Base-by-base conservation (phyloP, 2,329 filamentous ascomycete species). In the Phaeosphaeriaceae sp. region DNA sequence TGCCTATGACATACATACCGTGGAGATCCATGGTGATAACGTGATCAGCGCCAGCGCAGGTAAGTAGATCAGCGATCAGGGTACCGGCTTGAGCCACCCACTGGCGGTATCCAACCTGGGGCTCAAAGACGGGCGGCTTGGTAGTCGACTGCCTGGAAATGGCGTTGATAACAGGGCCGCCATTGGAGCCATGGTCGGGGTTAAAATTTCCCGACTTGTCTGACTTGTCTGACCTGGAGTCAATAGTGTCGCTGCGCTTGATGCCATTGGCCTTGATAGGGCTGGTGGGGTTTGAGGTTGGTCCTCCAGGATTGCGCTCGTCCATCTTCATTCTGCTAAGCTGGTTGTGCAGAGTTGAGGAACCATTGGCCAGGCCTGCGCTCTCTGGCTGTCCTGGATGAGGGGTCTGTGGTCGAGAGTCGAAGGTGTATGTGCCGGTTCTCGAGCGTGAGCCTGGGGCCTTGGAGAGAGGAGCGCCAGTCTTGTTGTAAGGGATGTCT, bases 41-140 rank as follows among this genome's bases (percentile, higher is more conserved):
- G 75, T 97, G 94, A 73, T 99, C 93, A 37, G 94, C 92, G 58
- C 94, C 94, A 56, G 94, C 93, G 76, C 92, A 97, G 33, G 92
- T 97, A 59, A 99, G 81, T 36, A 99, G 84, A 72, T 97, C 92
- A 42, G 94, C 94, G 40, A 99, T 89, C 48, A 99, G 83, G 23
- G 92, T 97, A 52, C 94, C 94, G 34, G 94, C 92, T 77, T 97
- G 94, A 17, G 94, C 94, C 56, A 99, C 93, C 94, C 94, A 99
- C 77, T 96, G 91, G 79, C 94, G 94, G 75, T 99, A 99, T 42
- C 94, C 94, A 6, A 92, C 90, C 71, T 93, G 92, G 16, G 90
- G 87, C 71, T 91, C 84, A 72, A 89, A 89, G 34, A 74, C 62
- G 18, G 71, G 87, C 81, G 64, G 80, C 81, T 80, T 81, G 28